Evolutionary conservation across 2,329 filamentous ascomycete genomes (phyloP).

Genomic region (Metarhizium guizhouense): DNA sequence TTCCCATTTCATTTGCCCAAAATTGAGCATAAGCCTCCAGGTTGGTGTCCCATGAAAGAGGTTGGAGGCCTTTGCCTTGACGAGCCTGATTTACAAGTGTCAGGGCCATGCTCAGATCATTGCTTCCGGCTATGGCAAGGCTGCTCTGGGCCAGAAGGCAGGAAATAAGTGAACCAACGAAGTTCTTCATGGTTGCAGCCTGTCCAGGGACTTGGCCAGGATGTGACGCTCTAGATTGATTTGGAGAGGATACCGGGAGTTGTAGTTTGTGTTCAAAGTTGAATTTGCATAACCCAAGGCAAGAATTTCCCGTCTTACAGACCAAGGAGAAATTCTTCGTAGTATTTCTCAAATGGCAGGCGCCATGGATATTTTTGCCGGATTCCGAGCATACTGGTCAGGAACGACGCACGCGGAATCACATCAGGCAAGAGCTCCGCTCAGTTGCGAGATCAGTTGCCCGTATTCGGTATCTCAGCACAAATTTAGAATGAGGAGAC

Average conservation of each 20-base stretch:
- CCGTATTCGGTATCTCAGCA: no score
- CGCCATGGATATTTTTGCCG: neutral
- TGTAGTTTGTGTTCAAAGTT: neutral
- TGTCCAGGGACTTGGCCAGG: neutral
- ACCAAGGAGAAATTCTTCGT: neutral
- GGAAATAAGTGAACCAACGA: neutral
- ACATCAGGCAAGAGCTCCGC: neutral
- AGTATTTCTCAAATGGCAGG: neutral
- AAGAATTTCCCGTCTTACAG: neutral
- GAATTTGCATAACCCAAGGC: neutral
- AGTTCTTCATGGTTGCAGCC: slow-evolving; percentile 4
- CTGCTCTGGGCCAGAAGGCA: slow-evolving; percentile 6
- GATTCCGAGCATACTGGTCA: neutral
- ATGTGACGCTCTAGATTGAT: neutral
- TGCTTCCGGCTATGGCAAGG: slow-evolving; percentile 8
- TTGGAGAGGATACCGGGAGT: no score
- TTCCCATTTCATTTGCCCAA: slow-evolving; percentile 25
- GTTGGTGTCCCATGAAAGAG: slow-evolving; percentile 20
- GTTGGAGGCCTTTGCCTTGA: slow-evolving; percentile 15
- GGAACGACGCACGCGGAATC: neutral
- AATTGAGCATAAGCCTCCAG: slow-evolving; percentile 23
- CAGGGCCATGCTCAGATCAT: slow-evolving; percentile 18
- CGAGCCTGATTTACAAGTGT: slow-evolving; percentile 23
- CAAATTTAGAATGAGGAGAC: no score
- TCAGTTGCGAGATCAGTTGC: neutral